A percentile compares a stretch with the other conserved stretches of the same genome.
Conservation (phyloP, 2,329 filamentous ascomycete genomes). For the Daldinia sp. region DNA sequence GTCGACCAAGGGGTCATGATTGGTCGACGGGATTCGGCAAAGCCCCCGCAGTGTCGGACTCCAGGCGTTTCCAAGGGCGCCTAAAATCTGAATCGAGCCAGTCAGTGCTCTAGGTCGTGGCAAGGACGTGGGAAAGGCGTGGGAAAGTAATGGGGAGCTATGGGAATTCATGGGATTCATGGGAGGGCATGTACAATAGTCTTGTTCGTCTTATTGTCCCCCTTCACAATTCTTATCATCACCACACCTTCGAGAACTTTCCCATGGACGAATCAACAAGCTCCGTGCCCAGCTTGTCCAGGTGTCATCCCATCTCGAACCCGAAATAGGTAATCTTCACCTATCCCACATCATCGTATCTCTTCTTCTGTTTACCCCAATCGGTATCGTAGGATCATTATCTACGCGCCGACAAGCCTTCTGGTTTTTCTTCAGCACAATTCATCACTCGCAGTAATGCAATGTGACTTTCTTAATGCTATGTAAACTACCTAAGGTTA, state of each 20-base stretch:
- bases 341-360: slow-evolving; percentile 12
- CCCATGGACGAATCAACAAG: slow-evolving; percentile 6
- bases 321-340: slow-evolving; percentile 26
- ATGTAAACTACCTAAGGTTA: no score
- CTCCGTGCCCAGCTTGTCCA: slow-evolving; percentile 7
- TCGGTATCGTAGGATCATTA: slow-evolving; percentile 17
- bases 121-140: no score
- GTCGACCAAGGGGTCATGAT: slow-evolving; percentile 46
- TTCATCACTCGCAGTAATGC: slow-evolving; percentile 33
- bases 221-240: slow-evolving; percentile 8
- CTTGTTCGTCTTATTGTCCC: slow-evolving; percentile 10
- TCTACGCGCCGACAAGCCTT: slow-evolving; percentile 32
- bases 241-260: slow-evolving; percentile 33
- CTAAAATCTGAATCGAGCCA: slow-evolving; percentile 44
- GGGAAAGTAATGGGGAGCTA: no score
- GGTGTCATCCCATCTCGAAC: slow-evolving; percentile 26
- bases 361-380: slow-evolving; percentile 34
- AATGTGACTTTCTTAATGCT: slow-evolving; percentile 27
- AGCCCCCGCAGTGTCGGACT: slow-evolving; percentile 46
- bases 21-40: slow-evolving; percentile 46
- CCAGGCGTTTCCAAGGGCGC: slow-evolving; percentile 54
- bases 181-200: neutral
- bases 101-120: slow-evolving; percentile 14
- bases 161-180: no score
- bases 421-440: slow-evolving; percentile 22